Evolutionary conservation across 106 monocot genomes (phyloP).

Genomic region (Triglochin maritima): DNA sequence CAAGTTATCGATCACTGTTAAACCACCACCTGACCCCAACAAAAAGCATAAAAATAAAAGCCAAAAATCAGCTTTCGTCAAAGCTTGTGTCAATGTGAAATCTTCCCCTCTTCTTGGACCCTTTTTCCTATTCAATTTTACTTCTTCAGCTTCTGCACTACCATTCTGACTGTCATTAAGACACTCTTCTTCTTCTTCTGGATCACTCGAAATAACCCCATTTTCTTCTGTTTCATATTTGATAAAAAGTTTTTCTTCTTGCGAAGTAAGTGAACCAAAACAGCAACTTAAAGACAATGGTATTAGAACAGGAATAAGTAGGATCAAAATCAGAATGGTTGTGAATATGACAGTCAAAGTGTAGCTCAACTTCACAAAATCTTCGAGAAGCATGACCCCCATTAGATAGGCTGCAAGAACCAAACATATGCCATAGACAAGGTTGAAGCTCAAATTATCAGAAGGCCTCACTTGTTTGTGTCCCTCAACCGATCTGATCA

Average conservation of each 20-base stretch:
- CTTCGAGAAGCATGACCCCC: not conserved
- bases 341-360: too few relatives aligned
- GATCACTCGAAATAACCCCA: too few relatives aligned
- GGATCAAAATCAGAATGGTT: too few relatives aligned
- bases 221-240: not conserved
- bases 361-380: too few relatives aligned
- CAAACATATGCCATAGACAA: constrained; percentile 29
- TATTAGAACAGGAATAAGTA: not conserved
- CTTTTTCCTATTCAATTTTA: not conserved
- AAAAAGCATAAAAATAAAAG: constrained; percentile 37
- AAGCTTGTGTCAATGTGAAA: constrained; percentile 14
- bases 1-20: constrained; percentile 73
- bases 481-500: constrained; percentile 6
- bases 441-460: not conserved
- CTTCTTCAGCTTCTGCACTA: too few relatives aligned
- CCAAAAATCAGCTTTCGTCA: constrained; percentile 41
- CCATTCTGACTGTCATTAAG: too few relatives aligned
- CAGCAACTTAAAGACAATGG: not conserved
- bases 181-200: too few relatives aligned
- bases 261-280: not conserved
- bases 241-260: not conserved
- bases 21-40: constrained; percentile 43
- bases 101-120: constrained; percentile 14
- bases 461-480: constrained; percentile 16
- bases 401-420: constrained; percentile 37